phyloP scores from a whole-genome alignment of 2,329 filamentous ascomycete genomes.

The Venturia carpophila region DNA sequence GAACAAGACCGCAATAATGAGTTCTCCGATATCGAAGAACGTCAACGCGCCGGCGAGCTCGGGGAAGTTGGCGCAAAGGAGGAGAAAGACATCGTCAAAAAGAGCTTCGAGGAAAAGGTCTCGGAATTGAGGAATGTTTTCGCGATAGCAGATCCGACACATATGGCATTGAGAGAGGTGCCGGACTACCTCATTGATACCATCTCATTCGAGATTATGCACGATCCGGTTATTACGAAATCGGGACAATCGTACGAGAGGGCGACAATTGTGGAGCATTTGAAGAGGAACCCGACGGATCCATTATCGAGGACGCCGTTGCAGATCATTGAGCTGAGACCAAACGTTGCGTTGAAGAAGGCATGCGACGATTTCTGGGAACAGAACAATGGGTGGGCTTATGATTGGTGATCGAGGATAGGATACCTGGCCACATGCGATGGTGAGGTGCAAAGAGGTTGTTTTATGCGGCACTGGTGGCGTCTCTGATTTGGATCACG shows the following conservation, averaged over 20 bases:
- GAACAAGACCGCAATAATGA: constrained; percentile 30
- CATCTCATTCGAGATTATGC: constrained; percentile 66
- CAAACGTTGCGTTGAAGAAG: constrained; percentile 72
- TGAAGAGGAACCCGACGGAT: constrained; percentile 67
- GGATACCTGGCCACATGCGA: not conserved
- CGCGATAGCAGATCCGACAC: constrained; percentile 39
- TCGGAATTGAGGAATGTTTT: constrained; percentile 40
- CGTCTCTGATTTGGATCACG: not conserved
- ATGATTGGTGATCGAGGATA: constrained; percentile 52
- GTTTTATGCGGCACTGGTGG: not conserved
- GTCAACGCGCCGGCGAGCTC: constrained; percentile 30
- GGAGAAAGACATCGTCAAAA: constrained; percentile 41
- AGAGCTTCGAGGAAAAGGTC: constrained; percentile 34
- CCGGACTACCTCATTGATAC: constrained; percentile 73
- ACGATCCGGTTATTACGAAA: constrained; percentile 64
- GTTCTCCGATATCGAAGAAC: constrained; percentile 33
- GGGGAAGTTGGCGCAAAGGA: constrained; percentile 38
- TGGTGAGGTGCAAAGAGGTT: not conserved
- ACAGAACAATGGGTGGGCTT: constrained; percentile 76
- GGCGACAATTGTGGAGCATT: constrained; percentile 74
- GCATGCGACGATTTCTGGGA: constrained; percentile 81
- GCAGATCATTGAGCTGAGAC: constrained; percentile 59
- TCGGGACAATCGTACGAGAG: constrained; percentile 89
- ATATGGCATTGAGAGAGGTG: constrained; percentile 45
- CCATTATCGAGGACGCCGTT: constrained; percentile 77